phyloP scores from a whole-genome alignment of 257 asterid genomes.

The Dorcoceras hygrometricum region DNA sequence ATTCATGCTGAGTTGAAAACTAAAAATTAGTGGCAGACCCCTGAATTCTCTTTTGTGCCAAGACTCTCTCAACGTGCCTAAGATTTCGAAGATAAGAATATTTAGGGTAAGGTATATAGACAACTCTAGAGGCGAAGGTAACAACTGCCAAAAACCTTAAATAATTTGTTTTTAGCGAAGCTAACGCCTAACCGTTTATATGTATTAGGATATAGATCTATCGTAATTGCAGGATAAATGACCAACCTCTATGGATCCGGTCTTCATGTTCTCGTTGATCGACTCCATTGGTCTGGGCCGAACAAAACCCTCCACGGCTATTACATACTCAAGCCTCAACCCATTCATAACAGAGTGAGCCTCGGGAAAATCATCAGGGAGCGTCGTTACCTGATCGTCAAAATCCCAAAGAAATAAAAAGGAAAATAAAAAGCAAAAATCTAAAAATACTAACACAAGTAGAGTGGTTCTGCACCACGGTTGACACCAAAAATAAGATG shows the following conservation, averaged over 20 bases:
- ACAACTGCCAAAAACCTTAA: neutral
- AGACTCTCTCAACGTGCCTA: neutral
- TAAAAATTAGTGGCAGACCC: neutral
- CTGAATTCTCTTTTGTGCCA: neutral
- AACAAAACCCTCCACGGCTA: slow-evolving; percentile 85
- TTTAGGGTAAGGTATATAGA: neutral
- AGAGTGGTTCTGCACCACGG: neutral
- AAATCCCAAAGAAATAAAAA: neutral
- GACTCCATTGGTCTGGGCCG: slow-evolving; percentile 78
- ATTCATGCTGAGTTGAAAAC: neutral
- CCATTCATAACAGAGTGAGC: slow-evolving; percentile 78
- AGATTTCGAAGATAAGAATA: neutral
- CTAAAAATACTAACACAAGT: neutral
- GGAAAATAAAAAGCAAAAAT: no score
- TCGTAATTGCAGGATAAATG: neutral
- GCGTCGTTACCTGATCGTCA: slow-evolving; percentile 69
- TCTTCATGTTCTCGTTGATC: slow-evolving; percentile 78
- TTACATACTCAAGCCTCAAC: slow-evolving; percentile 88
- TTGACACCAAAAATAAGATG: neutral
- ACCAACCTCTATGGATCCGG: slow-evolving; percentile 78
- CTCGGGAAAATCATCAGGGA: slow-evolving; percentile 90
- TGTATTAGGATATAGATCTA: neutral
- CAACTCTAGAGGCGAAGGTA: neutral
- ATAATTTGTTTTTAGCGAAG: no score
- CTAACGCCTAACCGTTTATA: neutral